Evolutionary conservation across 805 yeast genomes (phyloP).

Genomic region (Candida jianshihensis): DNA sequence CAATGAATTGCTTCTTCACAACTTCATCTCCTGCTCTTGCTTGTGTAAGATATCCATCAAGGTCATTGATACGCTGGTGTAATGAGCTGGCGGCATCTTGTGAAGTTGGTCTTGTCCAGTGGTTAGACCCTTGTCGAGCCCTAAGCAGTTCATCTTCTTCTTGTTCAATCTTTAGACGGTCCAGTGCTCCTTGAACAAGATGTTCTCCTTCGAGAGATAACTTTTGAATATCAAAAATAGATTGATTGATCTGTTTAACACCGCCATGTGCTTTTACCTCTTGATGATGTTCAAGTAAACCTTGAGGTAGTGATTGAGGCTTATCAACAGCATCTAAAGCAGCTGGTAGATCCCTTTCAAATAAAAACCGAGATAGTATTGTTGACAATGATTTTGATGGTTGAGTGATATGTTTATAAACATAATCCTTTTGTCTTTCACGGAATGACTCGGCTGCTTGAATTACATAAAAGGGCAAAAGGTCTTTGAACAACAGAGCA

Average conservation of each 20-base stretch:
- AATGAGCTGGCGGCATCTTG: constrained; percentile 35
- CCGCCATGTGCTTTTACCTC: constrained; percentile 53
- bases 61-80: constrained; percentile 32
- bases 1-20: constrained; percentile 38
- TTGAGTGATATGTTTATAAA: constrained; percentile 34
- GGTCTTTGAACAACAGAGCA: constrained; percentile 41
- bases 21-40: constrained; percentile 59
- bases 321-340: constrained; percentile 53
- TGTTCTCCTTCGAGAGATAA: constrained; percentile 34
- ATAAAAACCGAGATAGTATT: constrained; percentile 36
- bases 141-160: constrained; percentile 49
- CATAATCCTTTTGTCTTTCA: constrained; percentile 54
- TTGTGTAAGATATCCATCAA: constrained; percentile 43
- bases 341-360: constrained; percentile 50
- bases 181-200: constrained; percentile 39
- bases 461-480: constrained; percentile 61
- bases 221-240: constrained; percentile 39
- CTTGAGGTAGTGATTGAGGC: constrained; percentile 49
- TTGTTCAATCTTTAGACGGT: constrained; percentile 41
- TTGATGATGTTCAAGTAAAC: constrained; percentile 48
- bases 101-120: constrained; percentile 50
- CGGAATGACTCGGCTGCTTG: constrained; percentile 61
- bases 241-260: constrained; percentile 29
- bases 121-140: constrained; percentile 40
- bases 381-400: constrained; percentile 45